Evolutionary conservation across 1,139 yeast species (phyloP).

Genomic region (Starmera stellimalicola): DNA sequence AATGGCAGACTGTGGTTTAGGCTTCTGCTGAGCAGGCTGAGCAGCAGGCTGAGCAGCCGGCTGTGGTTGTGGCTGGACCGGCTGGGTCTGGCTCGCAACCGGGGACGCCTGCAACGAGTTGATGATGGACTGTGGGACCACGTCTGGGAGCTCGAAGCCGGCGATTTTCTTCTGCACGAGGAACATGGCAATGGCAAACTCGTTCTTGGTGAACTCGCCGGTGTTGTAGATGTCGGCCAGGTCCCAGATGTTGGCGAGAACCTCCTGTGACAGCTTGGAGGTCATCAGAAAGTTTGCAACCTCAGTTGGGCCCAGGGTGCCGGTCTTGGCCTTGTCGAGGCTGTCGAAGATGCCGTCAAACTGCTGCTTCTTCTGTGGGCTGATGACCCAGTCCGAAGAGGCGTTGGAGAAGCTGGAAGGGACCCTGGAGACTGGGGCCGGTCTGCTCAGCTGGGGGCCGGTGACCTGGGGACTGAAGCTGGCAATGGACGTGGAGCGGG

Average conservation of each 20-base stretch:
- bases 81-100: conserved; percentile 19
- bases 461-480: conserved; percentile 22
- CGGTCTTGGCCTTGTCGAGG: conserved; percentile 57
- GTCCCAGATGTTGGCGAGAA: conserved; percentile 89
- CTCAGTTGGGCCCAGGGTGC: conserved; percentile 63
- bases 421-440: conserved; percentile 16
- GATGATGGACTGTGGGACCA: conserved; percentile 47
- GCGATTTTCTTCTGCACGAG: conserved; percentile 76
- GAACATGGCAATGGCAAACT: conserved; percentile 90
- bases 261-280: conserved; percentile 77
- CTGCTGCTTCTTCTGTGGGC: conserved; percentile 63
- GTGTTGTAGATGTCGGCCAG: conserved; percentile 83
- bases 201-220: conserved; percentile 71
- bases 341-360: conserved; percentile 72
- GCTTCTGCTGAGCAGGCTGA: conserved; percentile 6
- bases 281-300: conserved; percentile 87
- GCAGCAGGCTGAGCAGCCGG: conserved; percentile 2
- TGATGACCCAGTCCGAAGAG: conserved; percentile 61
- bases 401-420: conserved; percentile 39
- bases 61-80: conserved; percentile 8
- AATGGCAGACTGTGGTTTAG: conserved; percentile 42
- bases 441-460: conserved; percentile 14
- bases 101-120: conserved; percentile 19
- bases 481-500: conserved; percentile 15
- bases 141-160: conserved; percentile 69